Evolutionary conservation across 163 green algal species (phyloP).

Genomic region (Coccomyxa subellipsoidea): DNA sequence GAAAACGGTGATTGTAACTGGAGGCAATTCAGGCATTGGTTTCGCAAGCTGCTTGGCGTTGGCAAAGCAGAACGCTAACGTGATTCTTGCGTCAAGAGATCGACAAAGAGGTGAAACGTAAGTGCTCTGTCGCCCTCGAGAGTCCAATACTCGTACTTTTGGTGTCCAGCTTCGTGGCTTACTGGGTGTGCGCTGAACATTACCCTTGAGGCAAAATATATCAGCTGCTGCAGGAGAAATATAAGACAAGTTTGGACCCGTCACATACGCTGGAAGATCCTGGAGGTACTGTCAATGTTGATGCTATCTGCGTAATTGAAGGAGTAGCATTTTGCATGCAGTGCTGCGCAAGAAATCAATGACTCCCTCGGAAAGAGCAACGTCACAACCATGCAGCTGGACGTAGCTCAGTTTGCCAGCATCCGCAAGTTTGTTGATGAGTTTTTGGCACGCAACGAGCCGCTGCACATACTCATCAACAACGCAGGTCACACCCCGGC

Average conservation of each 20-base stretch:
- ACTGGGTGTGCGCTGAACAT: no score
- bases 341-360: not conserved
- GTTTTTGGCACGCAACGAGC: conserved; percentile 16
- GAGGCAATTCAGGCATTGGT: not conserved
- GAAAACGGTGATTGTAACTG: not conserved
- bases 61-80: conserved; percentile 18
- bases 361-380: not conserved
- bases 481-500: conserved; percentile 21
- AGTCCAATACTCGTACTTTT: no score
- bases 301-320: no score
- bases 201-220: no score
- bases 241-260: no score
- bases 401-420: conserved; percentile 26
- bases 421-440: conserved; percentile 30
- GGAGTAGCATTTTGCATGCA: not conserved
- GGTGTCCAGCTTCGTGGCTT: not conserved
- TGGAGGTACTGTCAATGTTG: no score
- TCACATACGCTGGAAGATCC: no score
- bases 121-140: no score
- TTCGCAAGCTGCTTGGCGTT: not conserved
- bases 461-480: conserved; percentile 32
- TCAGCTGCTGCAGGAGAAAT: no score
- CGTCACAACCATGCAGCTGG: conserved; percentile 24
- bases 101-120: not conserved
- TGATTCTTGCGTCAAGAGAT: conserved; percentile 17